Percentiles rank a stretch among this genome's conserved stretches.
Conservation (phyloP, 352 stramenopile species). For the Aphanomyces astaci region DNA sequence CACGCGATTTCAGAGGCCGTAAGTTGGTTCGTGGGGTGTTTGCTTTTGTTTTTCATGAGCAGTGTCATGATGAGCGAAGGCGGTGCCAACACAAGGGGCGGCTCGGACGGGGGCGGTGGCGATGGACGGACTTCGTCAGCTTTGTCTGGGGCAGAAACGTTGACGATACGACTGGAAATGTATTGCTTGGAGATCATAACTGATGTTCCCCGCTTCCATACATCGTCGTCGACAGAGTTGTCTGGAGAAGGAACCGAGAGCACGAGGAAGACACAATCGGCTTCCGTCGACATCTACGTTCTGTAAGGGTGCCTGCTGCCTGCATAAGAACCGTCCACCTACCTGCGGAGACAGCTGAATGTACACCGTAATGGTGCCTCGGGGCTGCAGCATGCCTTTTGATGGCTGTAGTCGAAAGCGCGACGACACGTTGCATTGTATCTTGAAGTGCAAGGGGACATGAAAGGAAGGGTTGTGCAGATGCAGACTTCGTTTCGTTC, state of each 20-base stretch:
- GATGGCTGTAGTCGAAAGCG: conserved; percentile 10
- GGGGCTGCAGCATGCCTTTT: not conserved
- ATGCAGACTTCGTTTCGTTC: not conserved
- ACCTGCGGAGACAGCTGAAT: conserved; percentile 15
- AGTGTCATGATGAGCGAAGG: not conserved
- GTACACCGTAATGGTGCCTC: not conserved
- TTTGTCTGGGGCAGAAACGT: not conserved
- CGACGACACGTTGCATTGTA: conserved; percentile 11
- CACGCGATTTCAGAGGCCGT: not conserved
- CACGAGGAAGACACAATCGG: conserved; percentile 10
- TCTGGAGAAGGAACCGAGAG: not conserved
- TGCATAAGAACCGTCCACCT: not conserved
- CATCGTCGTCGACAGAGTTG: not conserved
- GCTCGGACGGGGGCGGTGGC: not conserved
- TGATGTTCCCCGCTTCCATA: not conserved
- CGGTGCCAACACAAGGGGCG: not conserved
- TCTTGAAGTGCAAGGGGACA: conserved; percentile 3
- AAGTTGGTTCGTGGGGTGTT: not conserved
- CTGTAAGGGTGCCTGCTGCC: not conserved
- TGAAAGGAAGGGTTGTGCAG: not conserved
- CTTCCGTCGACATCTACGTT: not conserved
- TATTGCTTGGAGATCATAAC: conserved; percentile 4
- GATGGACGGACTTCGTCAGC: not conserved
- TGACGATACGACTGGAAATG: not conserved
- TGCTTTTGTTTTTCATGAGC: conserved; percentile 16